Evolutionary conservation across 805 yeast genomes (phyloP), one percentile per base, ranked within the genome.

Genomic region (Peterozyma toletana): DNA sequence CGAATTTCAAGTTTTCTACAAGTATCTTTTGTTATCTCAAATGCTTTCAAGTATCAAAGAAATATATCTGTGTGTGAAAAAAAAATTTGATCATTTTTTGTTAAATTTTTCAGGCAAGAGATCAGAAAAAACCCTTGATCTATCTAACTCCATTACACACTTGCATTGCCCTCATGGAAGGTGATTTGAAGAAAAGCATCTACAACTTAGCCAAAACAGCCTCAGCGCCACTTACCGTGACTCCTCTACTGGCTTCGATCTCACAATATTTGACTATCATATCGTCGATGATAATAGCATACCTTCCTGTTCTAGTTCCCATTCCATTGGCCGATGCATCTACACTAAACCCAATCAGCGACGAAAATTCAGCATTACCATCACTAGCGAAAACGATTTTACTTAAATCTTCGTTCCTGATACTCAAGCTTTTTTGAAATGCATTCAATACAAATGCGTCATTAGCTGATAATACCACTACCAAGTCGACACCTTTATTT

Each of bases 361-460:
- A 13, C 5, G 34, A 31, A 31, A 31, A 31, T 5, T 14, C 13
- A 14, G 34, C 34, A 31, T 14, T 31, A 9, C 14, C 14, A 31
- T 83, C 91, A 49, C 78, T 64, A 43, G 78, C 90, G 56, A 84
- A 84, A 53, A 76, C 58, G 29, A 77, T 60, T 55, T 65, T 59
- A 52, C 58, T 62, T 7, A 21, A 21, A 21, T 21, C 27, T 21
- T 21, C 27, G 48, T 54, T 54, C 43, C 57, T 60, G 33, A 59
- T 65, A 34, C 65, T 66, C 33, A 71, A 58, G 33, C 68, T 69
- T 53, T 71, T 73, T 45, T 70, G 86, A 87, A 89, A 83, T 11
- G 86, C 87, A 46, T 77, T 68, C 57, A 68, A 66, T 43, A 84
- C 89, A 56, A 83, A 81, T 14, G 90, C 83, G 53, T 82, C 84